Base-by-base conservation (phyloP, 805 yeast species). In the Ogataea paradorogensis region DNA sequence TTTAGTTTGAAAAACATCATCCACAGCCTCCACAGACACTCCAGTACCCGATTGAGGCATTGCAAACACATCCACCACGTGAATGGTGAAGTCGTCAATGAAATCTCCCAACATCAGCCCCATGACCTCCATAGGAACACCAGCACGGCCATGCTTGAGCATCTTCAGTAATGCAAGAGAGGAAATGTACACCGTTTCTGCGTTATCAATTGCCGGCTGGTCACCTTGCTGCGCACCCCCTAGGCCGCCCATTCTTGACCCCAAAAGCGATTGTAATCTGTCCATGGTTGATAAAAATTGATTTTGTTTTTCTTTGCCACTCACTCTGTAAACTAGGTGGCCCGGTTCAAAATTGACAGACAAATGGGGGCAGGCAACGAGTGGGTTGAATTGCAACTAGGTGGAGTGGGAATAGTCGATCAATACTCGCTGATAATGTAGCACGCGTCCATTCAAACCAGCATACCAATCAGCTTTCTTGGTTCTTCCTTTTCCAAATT, bases 31-130 rank as follows among this genome's bases (percentile, higher is more conserved):
- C 43, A 93, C 99, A 43, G 95, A 84, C 14, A 95, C 99, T 45
- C 99, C 99, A 8, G 99, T 93, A 58, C 96, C 95, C 15, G 66
- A 59, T 69, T 93, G 99, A 14, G 99, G 99, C 99, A 93, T 93
- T 40, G 99, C 99, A 73, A 93, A 93, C 36, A 95, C 99, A 60
- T 93, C 99, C 40, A 88, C 88, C 27, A 93, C 99, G 55, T 90
- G 95, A 27, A 93, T 93, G 0, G 99, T 93, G 64, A 84, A 91
- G 46, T 93, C 98, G 62, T 93, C 99, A 20, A 93, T 93, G 66
- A 93, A 91, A 53, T 91, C 97, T 32, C 99, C 99, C 46, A 95
- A 74, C 99, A 93, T 93, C 50, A 93, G 73, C 3, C 99, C 99
- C 99, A 93, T 93, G 37, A 76, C 82, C 60, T 75, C 81, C 82